Base-by-base conservation (phyloP, 164 flowering plant species). In the Stephania japonica region DNA sequence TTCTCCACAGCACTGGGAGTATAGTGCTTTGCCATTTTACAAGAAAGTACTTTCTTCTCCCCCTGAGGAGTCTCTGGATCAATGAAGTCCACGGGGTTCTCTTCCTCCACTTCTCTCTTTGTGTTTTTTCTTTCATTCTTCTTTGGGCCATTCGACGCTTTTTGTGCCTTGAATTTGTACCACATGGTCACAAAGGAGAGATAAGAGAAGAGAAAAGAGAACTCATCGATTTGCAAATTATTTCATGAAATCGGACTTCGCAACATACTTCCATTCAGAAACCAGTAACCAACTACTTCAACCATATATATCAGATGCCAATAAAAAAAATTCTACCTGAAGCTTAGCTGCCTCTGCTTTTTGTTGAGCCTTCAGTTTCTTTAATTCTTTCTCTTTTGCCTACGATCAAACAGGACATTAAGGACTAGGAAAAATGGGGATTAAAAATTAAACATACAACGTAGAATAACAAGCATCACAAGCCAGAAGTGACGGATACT, bases 31-130 rank as follows among this genome's bases (percentile, higher is more conserved):
- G 99, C 97, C 91, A 93, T 92, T 70, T 87, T 88, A 65, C 59
- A 66, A 69, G 99, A 91, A 67, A 96, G 91, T 18, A 19, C 77
- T 73, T 96, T 96, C 89, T 89, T 96, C 83, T 89, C 88, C 65
- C 99, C 99, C 21, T 67, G 42, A 44, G 91, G 85, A 73, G 98
- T 96, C 41, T 80, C 87, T 12, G 99, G 99, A 70, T 96, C 95
- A 63, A 87, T 65, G 78, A 72, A 95, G 72, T 93, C 97, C 74
- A 85, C 87, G 1, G 84, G 74, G 47, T 91, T 91, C 75, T 89
- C 97, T 42, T 91, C 92, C 61, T 67, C 90, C 0, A 70, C 84
- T 70, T 82, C 92, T 68, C 81, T 82, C 78, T 81, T 91, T 12
- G 70, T 61, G 67, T 69, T 83, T 84, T 87, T 95, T 71, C 82